These are phyloP conservation scores for Stentor coeruleus DNA, from an alignment of 73 alveolate genomes.

Conservation along the genomic window DNA sequence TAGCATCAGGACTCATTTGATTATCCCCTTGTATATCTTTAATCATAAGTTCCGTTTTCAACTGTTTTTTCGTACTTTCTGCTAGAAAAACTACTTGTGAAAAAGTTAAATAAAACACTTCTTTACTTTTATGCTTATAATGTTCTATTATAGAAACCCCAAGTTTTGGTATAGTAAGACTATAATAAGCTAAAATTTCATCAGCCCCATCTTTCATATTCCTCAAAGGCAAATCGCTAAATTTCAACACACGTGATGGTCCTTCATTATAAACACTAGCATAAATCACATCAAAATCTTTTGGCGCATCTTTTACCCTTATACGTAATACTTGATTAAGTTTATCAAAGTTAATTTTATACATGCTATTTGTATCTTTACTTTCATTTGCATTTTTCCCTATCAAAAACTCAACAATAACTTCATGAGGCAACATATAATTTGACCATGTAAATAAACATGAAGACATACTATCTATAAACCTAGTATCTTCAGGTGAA, in stretches of 20 bases:
- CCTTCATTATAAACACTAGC: constrained; percentile 13
- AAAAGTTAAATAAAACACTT: constrained; percentile 37
- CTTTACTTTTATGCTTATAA: constrained; percentile 32
- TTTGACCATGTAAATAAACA: background rate
- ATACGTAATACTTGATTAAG: background rate
- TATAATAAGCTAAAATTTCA: background rate
- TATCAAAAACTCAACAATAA: background rate
- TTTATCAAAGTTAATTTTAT: background rate
- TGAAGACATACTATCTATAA: background rate
- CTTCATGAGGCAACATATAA: background rate
- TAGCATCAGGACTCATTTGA: constrained; percentile 32
- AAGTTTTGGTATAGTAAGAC: constrained; percentile 6
- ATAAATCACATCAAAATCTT: background rate
- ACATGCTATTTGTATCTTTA: background rate
- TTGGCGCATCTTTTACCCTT: constrained; percentile 1
- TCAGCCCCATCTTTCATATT: background rate
- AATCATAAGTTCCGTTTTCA: constrained; percentile 33
- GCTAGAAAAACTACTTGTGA: constrained; percentile 24
- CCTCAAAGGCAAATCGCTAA: background rate
- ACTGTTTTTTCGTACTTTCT: constrained; percentile 29
- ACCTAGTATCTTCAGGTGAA: background rate
- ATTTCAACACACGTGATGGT: background rate
- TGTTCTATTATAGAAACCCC: constrained; percentile 35
- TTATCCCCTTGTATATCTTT: constrained; percentile 47
- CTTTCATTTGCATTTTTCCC: background rate